Percentiles rank a stretch among this genome's conserved stretches.
These are phyloP conservation scores for Castanea crenata DNA, from an alignment of 306 rosid genomes.

Conservation along the genomic window DNA sequence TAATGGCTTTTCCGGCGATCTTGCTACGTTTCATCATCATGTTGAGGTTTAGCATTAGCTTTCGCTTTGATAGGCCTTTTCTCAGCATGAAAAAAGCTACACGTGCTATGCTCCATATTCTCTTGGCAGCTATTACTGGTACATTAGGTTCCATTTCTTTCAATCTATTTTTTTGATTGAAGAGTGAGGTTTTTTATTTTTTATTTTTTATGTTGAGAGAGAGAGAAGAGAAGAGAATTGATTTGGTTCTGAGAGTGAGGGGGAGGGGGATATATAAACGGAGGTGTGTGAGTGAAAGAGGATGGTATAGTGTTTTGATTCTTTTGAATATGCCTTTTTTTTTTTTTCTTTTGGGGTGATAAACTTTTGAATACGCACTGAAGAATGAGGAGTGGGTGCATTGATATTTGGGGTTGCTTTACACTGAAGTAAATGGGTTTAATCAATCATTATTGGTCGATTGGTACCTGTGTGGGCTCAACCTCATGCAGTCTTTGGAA, in stretches of 20 bases:
- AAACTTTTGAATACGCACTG: no score
- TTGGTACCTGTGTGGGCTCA: no score
- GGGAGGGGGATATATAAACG: conserved; percentile 22
- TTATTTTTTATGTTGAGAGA: neutral
- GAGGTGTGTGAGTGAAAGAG: conserved; percentile 1
- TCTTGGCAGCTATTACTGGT: conserved; percentile 46
- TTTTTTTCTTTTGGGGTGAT: no score
- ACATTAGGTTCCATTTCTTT: conserved; percentile 44
- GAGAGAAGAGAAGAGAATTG: conserved; percentile 12
- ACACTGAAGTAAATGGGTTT: no score
- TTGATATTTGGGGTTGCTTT: no score
- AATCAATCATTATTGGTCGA: no score
- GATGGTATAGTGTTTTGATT: conserved; percentile 14
- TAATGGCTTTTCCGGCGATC: conserved; percentile 76
- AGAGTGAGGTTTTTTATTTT: conserved; percentile 24
- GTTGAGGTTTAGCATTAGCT: conserved; percentile 62
- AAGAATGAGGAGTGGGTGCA: no score
- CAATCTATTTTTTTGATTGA: neutral
- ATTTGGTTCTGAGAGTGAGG: conserved; percentile 14
- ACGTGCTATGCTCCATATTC: conserved; percentile 59
- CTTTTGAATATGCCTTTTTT: no score
- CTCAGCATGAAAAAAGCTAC: conserved; percentile 62
- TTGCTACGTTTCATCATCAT: conserved; percentile 77
- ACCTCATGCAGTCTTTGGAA: no score
- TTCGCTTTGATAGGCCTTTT: conserved; percentile 66